These are phyloP conservation scores for Maudiozyma humilis DNA, from an alignment of 1,139 yeast genomes.

Conservation along the genomic window DNA sequence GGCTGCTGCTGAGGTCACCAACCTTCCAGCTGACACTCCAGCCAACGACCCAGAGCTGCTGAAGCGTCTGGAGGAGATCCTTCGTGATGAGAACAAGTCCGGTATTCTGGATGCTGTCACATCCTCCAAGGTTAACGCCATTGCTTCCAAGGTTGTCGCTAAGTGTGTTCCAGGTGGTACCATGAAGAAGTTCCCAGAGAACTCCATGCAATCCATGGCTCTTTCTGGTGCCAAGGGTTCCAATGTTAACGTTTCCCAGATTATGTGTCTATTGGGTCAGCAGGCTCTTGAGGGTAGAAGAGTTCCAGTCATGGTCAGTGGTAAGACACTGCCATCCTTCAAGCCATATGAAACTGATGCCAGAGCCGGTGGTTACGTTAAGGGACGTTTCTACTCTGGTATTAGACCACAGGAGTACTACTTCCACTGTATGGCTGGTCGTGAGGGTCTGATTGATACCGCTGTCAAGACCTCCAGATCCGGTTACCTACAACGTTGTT, in stretches of 20 bases:
- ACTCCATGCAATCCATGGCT: slow-evolving; percentile 99
- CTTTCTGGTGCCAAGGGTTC: slow-evolving; percentile 99
- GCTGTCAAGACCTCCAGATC: slow-evolving; percentile 98
- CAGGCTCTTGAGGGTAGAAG: slow-evolving; percentile 99
- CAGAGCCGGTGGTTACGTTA: slow-evolving; percentile 96
- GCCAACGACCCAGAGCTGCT: slow-evolving; percentile 67
- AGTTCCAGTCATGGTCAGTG: slow-evolving; percentile 98
- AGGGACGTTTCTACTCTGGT: slow-evolving; percentile 96
- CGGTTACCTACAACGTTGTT: slow-evolving; percentile 96
- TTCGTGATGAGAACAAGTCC: slow-evolving; percentile 85
- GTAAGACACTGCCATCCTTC: slow-evolving; percentile 94
- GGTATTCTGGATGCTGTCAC: slow-evolving; percentile 95
- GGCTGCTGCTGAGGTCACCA: slow-evolving; percentile 93
- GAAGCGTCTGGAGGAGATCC: slow-evolving; percentile 85
- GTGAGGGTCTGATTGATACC: slow-evolving; percentile 99
- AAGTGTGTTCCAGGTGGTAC: slow-evolving; percentile 96
- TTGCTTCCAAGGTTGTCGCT: slow-evolving; percentile 87
- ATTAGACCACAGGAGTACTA: slow-evolving; percentile 98
- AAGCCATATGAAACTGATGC: slow-evolving; percentile 96
- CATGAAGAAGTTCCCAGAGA: slow-evolving; percentile 88
- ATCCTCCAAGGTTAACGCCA: slow-evolving; percentile 83
- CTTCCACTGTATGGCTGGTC: slow-evolving; percentile 99
- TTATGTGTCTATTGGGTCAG: slow-evolving; percentile 98
- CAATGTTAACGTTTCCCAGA: slow-evolving; percentile 94
- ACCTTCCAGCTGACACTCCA: slow-evolving; percentile 51